phyloP scores from a whole-genome alignment of 106 monocot species.

The Xerophyta viscosa region DNA sequence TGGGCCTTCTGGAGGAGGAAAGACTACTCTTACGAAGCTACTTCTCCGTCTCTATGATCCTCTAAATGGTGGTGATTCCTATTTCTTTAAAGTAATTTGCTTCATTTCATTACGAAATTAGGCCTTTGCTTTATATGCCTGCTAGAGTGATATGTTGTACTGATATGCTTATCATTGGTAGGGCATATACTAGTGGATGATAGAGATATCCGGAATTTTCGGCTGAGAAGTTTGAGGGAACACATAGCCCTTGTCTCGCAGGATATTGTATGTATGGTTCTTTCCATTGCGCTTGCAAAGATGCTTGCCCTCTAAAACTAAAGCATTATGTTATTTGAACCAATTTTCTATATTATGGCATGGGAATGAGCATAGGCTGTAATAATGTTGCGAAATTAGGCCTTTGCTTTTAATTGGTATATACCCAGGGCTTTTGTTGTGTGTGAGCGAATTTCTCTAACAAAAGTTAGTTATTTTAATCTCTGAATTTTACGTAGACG shows the following conservation, averaged over 20 bases:
- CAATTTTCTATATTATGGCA: no score
- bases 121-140: not conserved
- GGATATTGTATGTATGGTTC: conserved; percentile 50
- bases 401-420: no score
- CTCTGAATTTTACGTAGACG: no score
- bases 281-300: not conserved
- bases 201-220: conserved; percentile 49
- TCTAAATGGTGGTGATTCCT: conserved; percentile 36
- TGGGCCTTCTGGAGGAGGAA: conserved; percentile 85
- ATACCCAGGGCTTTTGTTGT: no score
- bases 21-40: conserved; percentile 68
- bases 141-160: not conserved
- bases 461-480: no score
- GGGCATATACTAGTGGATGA: conserved; percentile 63
- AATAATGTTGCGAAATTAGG: no score
- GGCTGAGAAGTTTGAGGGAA: conserved; percentile 48
- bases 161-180: conserved; percentile 13
- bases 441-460: no score
- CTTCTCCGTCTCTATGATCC: conserved; percentile 81
- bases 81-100: not conserved
- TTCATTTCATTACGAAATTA: not conserved
- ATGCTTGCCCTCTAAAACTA: not conserved
- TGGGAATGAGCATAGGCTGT: no score
- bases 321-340: not conserved
- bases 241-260: conserved; percentile 74